phyloP scores from a whole-genome alignment of 2,329 filamentous ascomycete genomes.

The Lecanoromycetidae sp. region DNA sequence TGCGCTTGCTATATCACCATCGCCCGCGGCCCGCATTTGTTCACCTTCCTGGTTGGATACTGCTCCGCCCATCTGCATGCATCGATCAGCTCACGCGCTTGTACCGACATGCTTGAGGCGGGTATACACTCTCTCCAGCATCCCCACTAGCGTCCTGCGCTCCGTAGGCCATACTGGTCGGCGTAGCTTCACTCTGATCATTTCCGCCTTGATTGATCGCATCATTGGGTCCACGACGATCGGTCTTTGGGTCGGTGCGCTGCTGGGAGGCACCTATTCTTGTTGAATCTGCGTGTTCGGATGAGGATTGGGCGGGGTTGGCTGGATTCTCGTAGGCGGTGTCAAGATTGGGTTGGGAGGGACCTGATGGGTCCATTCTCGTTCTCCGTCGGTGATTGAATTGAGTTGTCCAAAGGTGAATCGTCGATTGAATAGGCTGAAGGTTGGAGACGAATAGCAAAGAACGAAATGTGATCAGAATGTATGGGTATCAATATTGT shows the following conservation, averaged over 20 bases:
- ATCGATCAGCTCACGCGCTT: conserved; percentile 4
- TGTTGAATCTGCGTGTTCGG: conserved; percentile 19
- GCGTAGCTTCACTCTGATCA: conserved; percentile 15
- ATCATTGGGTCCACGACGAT: conserved; percentile 20
- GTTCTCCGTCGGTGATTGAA: neutral
- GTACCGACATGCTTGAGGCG: conserved; percentile 13
- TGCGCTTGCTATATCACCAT: conserved; percentile 23
- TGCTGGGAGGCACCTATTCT: conserved; percentile 15
- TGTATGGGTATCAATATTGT: too few species aligned
- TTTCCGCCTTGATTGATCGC: conserved; percentile 18
- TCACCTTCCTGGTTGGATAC: conserved; percentile 22
- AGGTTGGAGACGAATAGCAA: too few species aligned
- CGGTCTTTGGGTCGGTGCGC: conserved; percentile 15
- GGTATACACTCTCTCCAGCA: conserved; percentile 13
- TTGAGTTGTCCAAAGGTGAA: neutral
- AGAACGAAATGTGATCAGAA: too few species aligned
- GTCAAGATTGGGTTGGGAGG: conserved; percentile 23
- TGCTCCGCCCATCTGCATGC: conserved; percentile 13
- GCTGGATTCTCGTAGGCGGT: conserved; percentile 21
- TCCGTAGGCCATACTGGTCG: conserved; percentile 20
- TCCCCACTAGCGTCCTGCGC: conserved; percentile 14
- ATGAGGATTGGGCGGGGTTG: conserved; percentile 22
- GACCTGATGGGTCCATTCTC: conserved; percentile 19
- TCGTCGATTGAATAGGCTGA: neutral
- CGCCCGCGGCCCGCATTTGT: conserved; percentile 24